Conservation (phyloP, 2,329 filamentous ascomycete species). For the Penicillium sumatraense region DNA sequence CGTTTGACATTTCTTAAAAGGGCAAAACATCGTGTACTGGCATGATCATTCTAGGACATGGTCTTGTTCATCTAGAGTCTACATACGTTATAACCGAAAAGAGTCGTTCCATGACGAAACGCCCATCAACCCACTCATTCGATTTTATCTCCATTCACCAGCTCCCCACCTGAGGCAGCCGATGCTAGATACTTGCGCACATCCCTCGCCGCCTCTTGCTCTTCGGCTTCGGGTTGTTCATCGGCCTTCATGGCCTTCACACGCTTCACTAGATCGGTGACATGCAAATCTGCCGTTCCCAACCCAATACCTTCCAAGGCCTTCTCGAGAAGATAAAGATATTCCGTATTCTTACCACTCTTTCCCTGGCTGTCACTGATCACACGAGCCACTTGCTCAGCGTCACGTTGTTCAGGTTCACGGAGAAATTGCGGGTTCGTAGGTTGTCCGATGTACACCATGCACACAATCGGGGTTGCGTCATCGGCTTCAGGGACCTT, state of each 20-base stretch:
- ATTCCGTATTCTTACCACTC: conserved; percentile 88
- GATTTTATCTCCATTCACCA: conserved; percentile 18
- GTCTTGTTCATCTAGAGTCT: conserved; percentile 4
- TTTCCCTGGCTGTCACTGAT: conserved; percentile 78
- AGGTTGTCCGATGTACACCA: conserved; percentile 94
- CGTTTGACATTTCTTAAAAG: background rate
- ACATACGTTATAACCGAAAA: background rate
- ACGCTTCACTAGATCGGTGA: conserved; percentile 77
- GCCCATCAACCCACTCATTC: conserved; percentile 16
- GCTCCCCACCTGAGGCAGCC: conserved; percentile 15
- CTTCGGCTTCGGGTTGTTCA: conserved; percentile 33
- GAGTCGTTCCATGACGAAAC: background rate
- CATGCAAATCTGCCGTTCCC: conserved; percentile 80
- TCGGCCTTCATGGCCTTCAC: conserved; percentile 66
- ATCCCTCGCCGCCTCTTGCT: conserved; percentile 36
- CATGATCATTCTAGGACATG: conserved; percentile 1
- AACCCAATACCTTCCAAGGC: conserved; percentile 73
- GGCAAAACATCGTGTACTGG: background rate
- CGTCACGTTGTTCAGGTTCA: conserved; percentile 65
- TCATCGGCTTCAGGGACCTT: background rate
- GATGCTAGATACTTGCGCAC: conserved; percentile 31
- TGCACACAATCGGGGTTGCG: conserved; percentile 53
- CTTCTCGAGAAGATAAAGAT: conserved; percentile 78
- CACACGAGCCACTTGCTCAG: conserved; percentile 75
- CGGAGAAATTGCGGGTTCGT: conserved; percentile 86